Percentiles rank a stretch among this genome's conserved stretches.
Conservation (phyloP, 805 yeast genomes). For the Candida piceae region DNA sequence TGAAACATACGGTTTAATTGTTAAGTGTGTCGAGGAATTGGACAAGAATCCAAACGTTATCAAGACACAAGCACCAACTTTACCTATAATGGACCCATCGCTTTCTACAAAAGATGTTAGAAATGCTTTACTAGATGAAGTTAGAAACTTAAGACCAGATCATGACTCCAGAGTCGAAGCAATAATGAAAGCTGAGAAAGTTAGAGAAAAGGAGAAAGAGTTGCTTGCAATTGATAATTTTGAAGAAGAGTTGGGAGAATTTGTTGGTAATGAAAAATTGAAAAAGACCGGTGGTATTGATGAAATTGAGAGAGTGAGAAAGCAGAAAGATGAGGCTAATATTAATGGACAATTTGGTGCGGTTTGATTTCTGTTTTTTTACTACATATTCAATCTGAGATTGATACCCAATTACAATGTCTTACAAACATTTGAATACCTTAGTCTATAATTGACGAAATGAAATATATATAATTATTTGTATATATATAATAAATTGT, state of each 20-base stretch:
- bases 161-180: constrained; percentile 86
- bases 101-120: constrained; percentile 52
- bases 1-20: constrained; percentile 79
- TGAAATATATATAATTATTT: no score
- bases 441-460: no score
- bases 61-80: constrained; percentile 30
- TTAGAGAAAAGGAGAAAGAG: constrained; percentile 67
- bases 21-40: constrained; percentile 76
- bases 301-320: constrained; percentile 70
- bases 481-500: no score
- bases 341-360: constrained; percentile 45
- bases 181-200: constrained; percentile 76
- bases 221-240: constrained; percentile 57
- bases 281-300: constrained; percentile 87
- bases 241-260: constrained; percentile 78
- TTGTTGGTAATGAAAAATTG: constrained; percentile 72
- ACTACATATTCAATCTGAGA: no score
- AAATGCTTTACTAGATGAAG: constrained; percentile 78
- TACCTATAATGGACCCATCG: constrained; percentile 49
- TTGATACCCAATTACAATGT: no score
- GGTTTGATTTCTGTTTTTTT: constrained; percentile 1
- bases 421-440: no score
- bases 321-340: constrained; percentile 65
- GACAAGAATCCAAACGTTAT: constrained; percentile 46
- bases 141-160: constrained; percentile 72